These are phyloP conservation scores for Nakataea oryzae DNA, from an alignment of 2,329 filamentous ascomycete genomes.

Conservation along the genomic window DNA sequence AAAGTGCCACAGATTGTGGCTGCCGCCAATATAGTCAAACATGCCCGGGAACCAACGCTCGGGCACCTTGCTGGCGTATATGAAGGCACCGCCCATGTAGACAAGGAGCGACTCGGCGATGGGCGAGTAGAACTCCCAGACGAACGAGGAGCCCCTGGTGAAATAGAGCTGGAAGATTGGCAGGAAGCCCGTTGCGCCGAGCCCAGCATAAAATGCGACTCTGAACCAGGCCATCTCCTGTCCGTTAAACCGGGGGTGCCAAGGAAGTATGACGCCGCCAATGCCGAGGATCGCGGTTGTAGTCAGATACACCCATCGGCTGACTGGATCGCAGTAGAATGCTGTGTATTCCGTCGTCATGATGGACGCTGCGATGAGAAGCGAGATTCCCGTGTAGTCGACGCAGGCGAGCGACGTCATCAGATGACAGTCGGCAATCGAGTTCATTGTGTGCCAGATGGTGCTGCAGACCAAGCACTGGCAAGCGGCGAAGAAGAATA, in stretches of 20 bases:
- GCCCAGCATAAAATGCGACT: slow-evolving; percentile 81
- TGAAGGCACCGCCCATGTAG: slow-evolving; percentile 71
- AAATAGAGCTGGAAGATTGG: slow-evolving; percentile 76
- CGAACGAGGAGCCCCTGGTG: slow-evolving; percentile 69
- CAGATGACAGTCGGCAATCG: slow-evolving; percentile 78
- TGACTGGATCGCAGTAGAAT: slow-evolving; percentile 92
- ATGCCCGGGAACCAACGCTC: slow-evolving; percentile 87
- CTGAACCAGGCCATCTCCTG: slow-evolving; percentile 86
- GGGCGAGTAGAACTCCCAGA: slow-evolving; percentile 80
- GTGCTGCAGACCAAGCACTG: slow-evolving; percentile 92
- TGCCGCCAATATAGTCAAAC: slow-evolving; percentile 92
- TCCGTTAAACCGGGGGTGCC: slow-evolving; percentile 92
- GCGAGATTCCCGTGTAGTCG: slow-evolving; percentile 94
- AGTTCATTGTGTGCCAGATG: slow-evolving; percentile 98
- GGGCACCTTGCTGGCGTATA: slow-evolving; percentile 88
- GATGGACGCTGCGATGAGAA: slow-evolving; percentile 91
- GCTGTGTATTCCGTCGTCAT: slow-evolving; percentile 98
- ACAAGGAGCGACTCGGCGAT: slow-evolving; percentile 78
- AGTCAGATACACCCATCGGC: slow-evolving; percentile 76
- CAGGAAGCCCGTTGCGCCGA: slow-evolving; percentile 80
- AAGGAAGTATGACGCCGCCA: slow-evolving; percentile 82
- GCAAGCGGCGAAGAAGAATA: slow-evolving; percentile 93
- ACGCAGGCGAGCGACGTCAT: slow-evolving; percentile 96
- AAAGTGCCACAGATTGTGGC: slow-evolving; percentile 95
- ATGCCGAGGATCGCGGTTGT: slow-evolving; percentile 73